A percentile compares a stretch with the other conserved stretches of the same genome.
phyloP scores from a whole-genome alignment of 2,329 filamentous ascomycete species.

The Trichoderma polysporum region DNA sequence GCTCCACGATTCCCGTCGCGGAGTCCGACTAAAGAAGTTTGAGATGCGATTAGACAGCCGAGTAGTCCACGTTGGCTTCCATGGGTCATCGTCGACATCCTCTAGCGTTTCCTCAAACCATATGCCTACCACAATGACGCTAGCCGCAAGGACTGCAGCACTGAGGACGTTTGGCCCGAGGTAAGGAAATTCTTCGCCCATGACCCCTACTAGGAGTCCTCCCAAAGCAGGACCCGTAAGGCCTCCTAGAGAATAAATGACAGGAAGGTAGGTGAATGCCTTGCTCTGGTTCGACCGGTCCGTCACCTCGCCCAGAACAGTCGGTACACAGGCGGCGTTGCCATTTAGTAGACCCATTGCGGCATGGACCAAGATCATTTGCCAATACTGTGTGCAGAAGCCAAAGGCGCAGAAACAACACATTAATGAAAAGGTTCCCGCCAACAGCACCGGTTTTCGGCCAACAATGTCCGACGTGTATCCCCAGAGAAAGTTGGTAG shows the following conservation, averaged over 20 bases:
- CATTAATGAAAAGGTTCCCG: conserved; percentile 80
- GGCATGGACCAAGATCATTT: conserved; percentile 81
- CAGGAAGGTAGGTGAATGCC: conserved; percentile 90
- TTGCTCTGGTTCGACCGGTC: conserved; percentile 91
- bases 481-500: conserved; percentile 73
- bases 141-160: conserved; percentile 67
- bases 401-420: conserved; percentile 83
- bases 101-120: conserved; percentile 79
- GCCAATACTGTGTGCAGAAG: conserved; percentile 78
- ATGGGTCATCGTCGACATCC: conserved; percentile 31
- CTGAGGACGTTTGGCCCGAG: conserved; percentile 79
- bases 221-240: conserved; percentile 93
- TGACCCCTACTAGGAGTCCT: conserved; percentile 70
- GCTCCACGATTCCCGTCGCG: conserved; percentile 39
- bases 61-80: conserved; percentile 37
- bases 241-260: conserved; percentile 92
- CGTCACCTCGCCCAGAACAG: conserved; percentile 91
- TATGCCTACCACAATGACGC: conserved; percentile 71
- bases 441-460: conserved; percentile 70
- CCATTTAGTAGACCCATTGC: conserved; percentile 93
- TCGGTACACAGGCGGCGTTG: conserved; percentile 91
- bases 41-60: conserved; percentile 31
- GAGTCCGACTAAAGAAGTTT: conserved; percentile 7
- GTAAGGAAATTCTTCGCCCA: conserved; percentile 71
- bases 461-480: conserved; percentile 64